Evolutionary conservation across 2,329 filamentous ascomycete genomes (phyloP), one percentile per base, ranked within the genome.

Genomic region (Biscogniauxia mediterranea): DNA sequence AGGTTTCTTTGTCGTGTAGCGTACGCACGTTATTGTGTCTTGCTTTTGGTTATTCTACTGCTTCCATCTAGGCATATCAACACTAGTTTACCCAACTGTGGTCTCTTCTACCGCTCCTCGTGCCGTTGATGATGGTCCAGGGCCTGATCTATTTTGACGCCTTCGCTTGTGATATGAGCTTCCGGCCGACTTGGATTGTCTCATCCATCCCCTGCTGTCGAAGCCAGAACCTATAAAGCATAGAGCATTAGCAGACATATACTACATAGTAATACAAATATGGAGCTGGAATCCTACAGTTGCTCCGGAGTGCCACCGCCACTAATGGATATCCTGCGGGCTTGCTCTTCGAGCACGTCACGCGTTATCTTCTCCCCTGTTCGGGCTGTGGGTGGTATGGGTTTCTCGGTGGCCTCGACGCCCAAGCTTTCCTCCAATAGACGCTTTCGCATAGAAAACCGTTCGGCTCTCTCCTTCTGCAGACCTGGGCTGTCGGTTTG

Each of bases 401-500:
- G 78, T 58, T 77, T 78, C 57, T 83, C 81, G 2, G 81, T 80
- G 1, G 81, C 79, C 32, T 85, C 80, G 61, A 85, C 77, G 0
- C 85, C 87, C 13, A 93, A 76, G 23, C 85, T 90, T 70, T 93
- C 89, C 62, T 92, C 85, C 1, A 98, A 83, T 58, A 93, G 87
- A 66, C 85, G 86, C 78, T 92, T 94, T 65, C 94, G 87, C 72
- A 95, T 87, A 54, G 89, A 75, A 76, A 89, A 98, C 21, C 92
- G 85, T 73, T 97, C 91, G 3, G 87, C 87, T 15, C 90, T 85
- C 77, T 96, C 93, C 75, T 92, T 93, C 70, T 96, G 91, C 60
- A 93, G 81, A 0, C 93, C 93, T 0, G 92, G 91, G 54, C 89
- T 93, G 70, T 98, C 93, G 57, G 97, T 79, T 74, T 93, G 95